These are phyloP conservation scores for Exophiala aquamarina DNA, from an alignment of 2,329 filamentous ascomycete genomes.

Conservation along the genomic window DNA sequence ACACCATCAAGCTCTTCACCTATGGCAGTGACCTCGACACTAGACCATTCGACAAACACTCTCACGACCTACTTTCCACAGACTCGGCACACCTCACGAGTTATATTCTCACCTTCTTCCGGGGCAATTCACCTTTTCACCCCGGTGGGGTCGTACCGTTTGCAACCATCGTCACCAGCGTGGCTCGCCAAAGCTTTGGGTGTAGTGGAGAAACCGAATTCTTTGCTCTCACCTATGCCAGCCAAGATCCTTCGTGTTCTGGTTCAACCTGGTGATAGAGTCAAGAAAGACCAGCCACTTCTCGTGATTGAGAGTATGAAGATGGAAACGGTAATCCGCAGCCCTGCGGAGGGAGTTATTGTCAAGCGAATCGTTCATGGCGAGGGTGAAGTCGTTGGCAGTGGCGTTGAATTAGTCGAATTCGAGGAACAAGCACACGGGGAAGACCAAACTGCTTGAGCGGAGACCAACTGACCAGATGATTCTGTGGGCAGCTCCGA, in stretches of 20 bases:
- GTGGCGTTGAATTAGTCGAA: slow-evolving; percentile 70
- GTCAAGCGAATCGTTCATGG: slow-evolving; percentile 73
- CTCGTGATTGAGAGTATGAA: slow-evolving; percentile 93
- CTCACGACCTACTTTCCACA: slow-evolving; percentile 78
- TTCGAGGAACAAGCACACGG: slow-evolving; percentile 57
- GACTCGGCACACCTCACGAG: slow-evolving; percentile 74
- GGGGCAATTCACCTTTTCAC: slow-evolving; percentile 72
- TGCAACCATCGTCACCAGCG: slow-evolving; percentile 59
- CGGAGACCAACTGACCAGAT: no score
- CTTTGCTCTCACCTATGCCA: slow-evolving; percentile 91
- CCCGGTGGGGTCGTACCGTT: slow-evolving; percentile 57
- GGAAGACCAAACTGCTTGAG: neutral
- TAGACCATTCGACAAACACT: slow-evolving; percentile 45
- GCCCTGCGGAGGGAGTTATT: slow-evolving; percentile 65
- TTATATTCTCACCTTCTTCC: slow-evolving; percentile 54
- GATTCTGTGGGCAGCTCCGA: neutral
- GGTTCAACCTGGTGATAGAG: slow-evolving; percentile 75
- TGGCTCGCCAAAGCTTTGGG: slow-evolving; percentile 91
- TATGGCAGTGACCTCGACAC: slow-evolving; percentile 49
- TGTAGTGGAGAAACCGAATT: slow-evolving; percentile 75
- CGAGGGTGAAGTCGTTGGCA: slow-evolving; percentile 78
- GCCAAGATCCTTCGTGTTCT: slow-evolving; percentile 94
- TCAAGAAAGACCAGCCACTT: slow-evolving; percentile 81
- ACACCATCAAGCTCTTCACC: slow-evolving; percentile 39
- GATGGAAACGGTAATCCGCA: slow-evolving; percentile 82